Evolutionary conservation across 495 filamentous ascomycete genomes (phyloP).

Genomic region (Talaromyces wortmannii): DNA sequence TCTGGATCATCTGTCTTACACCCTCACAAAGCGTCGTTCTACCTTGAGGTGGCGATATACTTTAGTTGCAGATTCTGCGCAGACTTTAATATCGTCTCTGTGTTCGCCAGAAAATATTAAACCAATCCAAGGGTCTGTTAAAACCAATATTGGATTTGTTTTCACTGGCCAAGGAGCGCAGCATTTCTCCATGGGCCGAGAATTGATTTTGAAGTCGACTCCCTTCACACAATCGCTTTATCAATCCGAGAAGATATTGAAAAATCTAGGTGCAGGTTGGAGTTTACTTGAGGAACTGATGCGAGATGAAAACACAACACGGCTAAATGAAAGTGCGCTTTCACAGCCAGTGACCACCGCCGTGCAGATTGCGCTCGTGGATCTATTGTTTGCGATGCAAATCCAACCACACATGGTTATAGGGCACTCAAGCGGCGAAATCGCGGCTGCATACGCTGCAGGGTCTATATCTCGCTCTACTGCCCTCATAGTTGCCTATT

Average conservation of each 20-base stretch:
- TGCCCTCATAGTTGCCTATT: neutral
- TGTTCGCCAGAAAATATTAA: too few species aligned
- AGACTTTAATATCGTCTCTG: too few species aligned
- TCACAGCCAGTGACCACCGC: slow-evolving; percentile 6
- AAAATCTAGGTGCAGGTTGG: neutral
- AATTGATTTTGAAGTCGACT: neutral
- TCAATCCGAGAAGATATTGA: neutral
- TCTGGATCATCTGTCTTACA: too few species aligned
- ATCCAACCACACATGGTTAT: slow-evolving; percentile 12
- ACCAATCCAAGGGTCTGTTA: too few species aligned
- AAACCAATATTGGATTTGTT: slow-evolving; percentile 4
- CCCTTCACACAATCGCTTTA: slow-evolving; percentile 10
- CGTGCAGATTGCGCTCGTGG: slow-evolving; percentile 8
- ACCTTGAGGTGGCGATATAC: too few species aligned
- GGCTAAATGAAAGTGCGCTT: slow-evolving; percentile 1
- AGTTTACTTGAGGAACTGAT: neutral
- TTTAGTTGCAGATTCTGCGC: too few species aligned
- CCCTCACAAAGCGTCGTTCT: too few species aligned
- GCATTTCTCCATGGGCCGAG: slow-evolving; percentile 8
- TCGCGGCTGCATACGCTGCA: slow-evolving; percentile 25
- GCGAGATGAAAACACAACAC: neutral
- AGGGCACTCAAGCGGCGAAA: slow-evolving; percentile 34
- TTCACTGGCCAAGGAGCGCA: slow-evolving; percentile 14
- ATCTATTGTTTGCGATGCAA: slow-evolving; percentile 6
- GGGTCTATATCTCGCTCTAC: slow-evolving; percentile 9